phyloP scores from a whole-genome alignment of 1,284 basidiomycete species.

The Kalmanozyma brasiliensis region DNA sequence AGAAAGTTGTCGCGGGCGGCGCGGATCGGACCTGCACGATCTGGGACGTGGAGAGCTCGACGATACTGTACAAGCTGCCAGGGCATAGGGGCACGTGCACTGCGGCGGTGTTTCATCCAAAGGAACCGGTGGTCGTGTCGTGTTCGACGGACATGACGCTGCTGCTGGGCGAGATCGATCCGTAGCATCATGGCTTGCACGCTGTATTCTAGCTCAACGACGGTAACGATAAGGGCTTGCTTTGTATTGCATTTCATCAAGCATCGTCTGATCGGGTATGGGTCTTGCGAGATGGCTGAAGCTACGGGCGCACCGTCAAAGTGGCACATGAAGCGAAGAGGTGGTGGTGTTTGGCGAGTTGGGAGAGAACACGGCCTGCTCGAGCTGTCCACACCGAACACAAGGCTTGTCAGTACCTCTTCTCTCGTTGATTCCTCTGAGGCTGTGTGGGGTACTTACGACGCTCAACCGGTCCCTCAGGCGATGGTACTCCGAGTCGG shows the following conservation, averaged over 20 bases:
- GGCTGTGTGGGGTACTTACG: constrained; percentile 14
- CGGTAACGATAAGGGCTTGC: background rate
- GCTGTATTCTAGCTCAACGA: constrained; percentile 2
- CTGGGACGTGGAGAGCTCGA: constrained; percentile 60
- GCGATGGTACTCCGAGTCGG: constrained; percentile 6
- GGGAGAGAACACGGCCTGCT: constrained; percentile 18
- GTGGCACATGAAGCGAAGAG: background rate
- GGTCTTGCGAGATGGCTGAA: too few species aligned
- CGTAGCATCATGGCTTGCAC: background rate
- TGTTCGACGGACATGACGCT: constrained; percentile 61
- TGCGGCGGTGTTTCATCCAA: constrained; percentile 64
- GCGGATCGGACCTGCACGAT: constrained; percentile 64
- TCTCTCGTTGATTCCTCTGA: background rate
- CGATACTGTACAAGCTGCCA: constrained; percentile 65
- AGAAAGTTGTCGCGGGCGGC: constrained; percentile 59
- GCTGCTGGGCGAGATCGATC: constrained; percentile 62
- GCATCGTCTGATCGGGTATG: too few species aligned
- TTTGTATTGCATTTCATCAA: background rate
- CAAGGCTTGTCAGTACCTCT: constrained; percentile 4
- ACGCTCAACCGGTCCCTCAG: constrained; percentile 12
- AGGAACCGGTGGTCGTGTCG: constrained; percentile 63
- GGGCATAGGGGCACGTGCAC: constrained; percentile 67
- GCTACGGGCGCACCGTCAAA: too few species aligned
- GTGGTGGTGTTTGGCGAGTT: constrained; percentile 7
- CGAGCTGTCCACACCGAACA: constrained; percentile 7